A percentile compares a stretch with the other conserved stretches of the same genome.
Conservation (phyloP, 345 rosid genomes). For the Pistacia atlantica region DNA sequence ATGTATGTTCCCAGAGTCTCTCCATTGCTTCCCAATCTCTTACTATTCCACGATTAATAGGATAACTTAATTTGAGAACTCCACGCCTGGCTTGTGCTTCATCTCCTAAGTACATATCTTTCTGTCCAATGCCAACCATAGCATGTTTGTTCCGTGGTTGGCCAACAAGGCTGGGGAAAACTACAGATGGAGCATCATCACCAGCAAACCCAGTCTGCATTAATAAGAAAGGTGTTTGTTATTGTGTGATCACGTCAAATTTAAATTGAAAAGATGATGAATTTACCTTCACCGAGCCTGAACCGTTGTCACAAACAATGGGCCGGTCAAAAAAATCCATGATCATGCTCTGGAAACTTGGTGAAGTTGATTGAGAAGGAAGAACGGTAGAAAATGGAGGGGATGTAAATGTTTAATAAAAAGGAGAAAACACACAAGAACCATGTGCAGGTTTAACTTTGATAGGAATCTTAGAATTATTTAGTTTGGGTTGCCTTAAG, state of each 20-base stretch:
- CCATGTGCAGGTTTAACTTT: background rate
- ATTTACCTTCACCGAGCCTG: slow-evolving; percentile 22
- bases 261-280: background rate
- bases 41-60: slow-evolving; percentile 30
- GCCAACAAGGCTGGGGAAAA: slow-evolving; percentile 29
- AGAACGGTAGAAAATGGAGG: background rate
- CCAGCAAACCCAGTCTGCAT: slow-evolving; percentile 38
- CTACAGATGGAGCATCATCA: slow-evolving; percentile 33
- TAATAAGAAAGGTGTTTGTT: background rate
- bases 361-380: background rate
- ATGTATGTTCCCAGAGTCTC: slow-evolving; percentile 29
- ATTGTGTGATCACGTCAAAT: background rate
- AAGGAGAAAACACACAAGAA: background rate
- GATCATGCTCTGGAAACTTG: background rate
- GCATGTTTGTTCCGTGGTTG: slow-evolving; percentile 22
- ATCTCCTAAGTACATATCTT: slow-evolving; percentile 25
- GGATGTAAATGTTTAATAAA: background rate
- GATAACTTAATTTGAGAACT: slow-evolving; percentile 21
- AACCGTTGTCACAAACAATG: slow-evolving; percentile 25
- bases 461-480: slow-evolving; percentile 18
- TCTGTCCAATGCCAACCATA: slow-evolving; percentile 30
- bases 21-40: slow-evolving; percentile 34
- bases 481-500: slow-evolving; percentile 13
- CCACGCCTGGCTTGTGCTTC: slow-evolving; percentile 32
- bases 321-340: slow-evolving; percentile 18